Percentiles rank a stretch among this genome's conserved stretches.
Evolutionary conservation across 2,329 filamentous ascomycete genomes (phyloP).

Genomic region (Xylariales sp.): DNA sequence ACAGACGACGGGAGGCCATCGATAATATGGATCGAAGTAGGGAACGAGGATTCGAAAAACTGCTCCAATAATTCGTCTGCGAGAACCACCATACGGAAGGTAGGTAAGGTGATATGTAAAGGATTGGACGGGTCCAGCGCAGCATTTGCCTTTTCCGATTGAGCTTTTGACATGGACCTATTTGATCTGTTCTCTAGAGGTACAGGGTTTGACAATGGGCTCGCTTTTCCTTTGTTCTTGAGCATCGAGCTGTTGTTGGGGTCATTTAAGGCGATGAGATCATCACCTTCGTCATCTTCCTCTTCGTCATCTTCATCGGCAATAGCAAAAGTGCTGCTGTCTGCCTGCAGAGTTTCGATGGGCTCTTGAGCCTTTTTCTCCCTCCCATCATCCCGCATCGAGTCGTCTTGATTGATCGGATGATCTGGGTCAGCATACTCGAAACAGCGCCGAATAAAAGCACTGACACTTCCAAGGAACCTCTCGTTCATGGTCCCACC

Average conservation of each 20-base stretch:
- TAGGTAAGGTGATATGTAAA: constrained; percentile 91
- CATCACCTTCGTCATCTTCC: constrained; percentile 41
- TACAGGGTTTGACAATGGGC: constrained; percentile 31
- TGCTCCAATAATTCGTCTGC: constrained; percentile 93
- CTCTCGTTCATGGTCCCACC: constrained; percentile 73
- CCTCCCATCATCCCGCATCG: constrained; percentile 18
- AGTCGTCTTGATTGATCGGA: constrained; percentile 50
- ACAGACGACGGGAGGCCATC: constrained; percentile 47
- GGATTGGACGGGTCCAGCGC: constrained; percentile 91
- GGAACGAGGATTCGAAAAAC: constrained; percentile 96
- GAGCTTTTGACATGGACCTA: constrained; percentile 53
- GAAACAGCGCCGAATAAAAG: constrained; percentile 93
- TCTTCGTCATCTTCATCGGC: constrained; percentile 58
- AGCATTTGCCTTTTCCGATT: constrained; percentile 76
- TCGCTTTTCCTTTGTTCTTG: constrained; percentile 37
- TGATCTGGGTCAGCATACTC: constrained; percentile 96
- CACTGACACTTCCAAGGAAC: constrained; percentile 88
- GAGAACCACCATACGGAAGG: constrained; percentile 97
- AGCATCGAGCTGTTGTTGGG: constrained; percentile 36
- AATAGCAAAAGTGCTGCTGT: constrained; percentile 62
- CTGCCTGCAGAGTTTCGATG: constrained; percentile 20
- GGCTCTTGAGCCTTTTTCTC: constrained; percentile 12
- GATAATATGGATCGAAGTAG: constrained; percentile 84
- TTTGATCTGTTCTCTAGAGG: constrained; percentile 17
- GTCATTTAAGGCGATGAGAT: constrained; percentile 58